These are phyloP conservation scores for Monosporozyma aerobia DNA, from an alignment of 805 yeast species.

Conservation along the genomic window DNA sequence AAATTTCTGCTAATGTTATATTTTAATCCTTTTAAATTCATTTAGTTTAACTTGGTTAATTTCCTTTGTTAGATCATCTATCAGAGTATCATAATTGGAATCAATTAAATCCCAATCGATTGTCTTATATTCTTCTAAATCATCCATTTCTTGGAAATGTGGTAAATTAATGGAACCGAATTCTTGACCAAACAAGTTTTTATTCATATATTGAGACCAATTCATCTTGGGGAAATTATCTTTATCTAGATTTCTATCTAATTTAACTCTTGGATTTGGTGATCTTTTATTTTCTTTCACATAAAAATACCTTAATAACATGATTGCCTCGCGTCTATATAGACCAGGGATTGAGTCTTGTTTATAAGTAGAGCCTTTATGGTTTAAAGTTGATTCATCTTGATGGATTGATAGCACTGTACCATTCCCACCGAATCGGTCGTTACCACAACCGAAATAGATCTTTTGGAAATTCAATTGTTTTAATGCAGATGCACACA, in stretches of 20 bases:
- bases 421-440: conserved; percentile 94
- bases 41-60: background rate
- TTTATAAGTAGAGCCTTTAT: background rate
- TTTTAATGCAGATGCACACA: conserved; percentile 90
- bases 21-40: background rate
- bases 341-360: conserved; percentile 62
- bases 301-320: conserved; percentile 74
- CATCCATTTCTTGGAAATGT: conserved; percentile 12
- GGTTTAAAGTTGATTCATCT: conserved; percentile 29
- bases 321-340: conserved; percentile 70
- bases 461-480: conserved; percentile 70
- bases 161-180: conserved; percentile 3
- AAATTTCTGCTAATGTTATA: background rate
- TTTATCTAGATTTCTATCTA: conserved; percentile 49
- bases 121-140: conserved; percentile 6
- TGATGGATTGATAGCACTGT: conserved; percentile 58
- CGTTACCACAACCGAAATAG: conserved; percentile 88
- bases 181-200: conserved; percentile 15
- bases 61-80: conserved; percentile 7
- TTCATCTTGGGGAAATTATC: conserved; percentile 52
- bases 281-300: conserved; percentile 78
- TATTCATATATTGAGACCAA: conserved; percentile 50
- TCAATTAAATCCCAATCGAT: conserved; percentile 25
- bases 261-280: conserved; percentile 70
- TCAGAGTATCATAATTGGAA: conserved; percentile 8